Evolutionary conservation across 2,329 filamentous ascomycete genomes (phyloP).

Genomic region (Cordyceps fumosorosea): DNA sequence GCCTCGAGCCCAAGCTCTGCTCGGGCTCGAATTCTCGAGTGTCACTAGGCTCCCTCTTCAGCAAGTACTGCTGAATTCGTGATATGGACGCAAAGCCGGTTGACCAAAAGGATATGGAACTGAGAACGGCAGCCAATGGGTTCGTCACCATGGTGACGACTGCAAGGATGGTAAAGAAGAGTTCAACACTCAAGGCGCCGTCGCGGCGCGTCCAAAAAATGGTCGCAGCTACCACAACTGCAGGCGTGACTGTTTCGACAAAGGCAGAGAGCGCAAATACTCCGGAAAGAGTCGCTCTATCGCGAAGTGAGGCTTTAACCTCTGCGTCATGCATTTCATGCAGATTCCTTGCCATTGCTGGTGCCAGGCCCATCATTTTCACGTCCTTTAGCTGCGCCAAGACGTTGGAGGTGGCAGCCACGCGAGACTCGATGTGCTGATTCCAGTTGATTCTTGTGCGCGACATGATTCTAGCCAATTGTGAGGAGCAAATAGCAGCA

Average conservation of each 20-base stretch:
- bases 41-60: neutral
- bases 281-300: neutral
- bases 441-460: neutral
- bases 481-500: neutral
- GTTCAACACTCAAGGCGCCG: neutral
- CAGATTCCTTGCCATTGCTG: neutral
- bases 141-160: neutral
- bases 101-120: neutral
- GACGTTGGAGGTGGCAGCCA: neutral
- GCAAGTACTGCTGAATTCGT: neutral
- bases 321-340: neutral
- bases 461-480: neutral
- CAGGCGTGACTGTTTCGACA: neutral
- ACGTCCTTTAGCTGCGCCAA: slow-evolving; percentile 2
- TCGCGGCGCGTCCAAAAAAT: neutral
- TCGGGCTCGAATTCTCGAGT: neutral
- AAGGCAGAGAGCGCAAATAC: neutral
- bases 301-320: neutral
- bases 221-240: neutral
- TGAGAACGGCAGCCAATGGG: neutral
- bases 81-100: neutral
- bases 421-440: neutral
- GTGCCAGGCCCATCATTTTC: neutral
- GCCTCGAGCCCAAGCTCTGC: neutral
- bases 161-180: neutral